Evolutionary conservation across 495 filamentous ascomycete species (phyloP), one percentile per base, ranked within the genome.

Genomic region (Podospora conica): DNA sequence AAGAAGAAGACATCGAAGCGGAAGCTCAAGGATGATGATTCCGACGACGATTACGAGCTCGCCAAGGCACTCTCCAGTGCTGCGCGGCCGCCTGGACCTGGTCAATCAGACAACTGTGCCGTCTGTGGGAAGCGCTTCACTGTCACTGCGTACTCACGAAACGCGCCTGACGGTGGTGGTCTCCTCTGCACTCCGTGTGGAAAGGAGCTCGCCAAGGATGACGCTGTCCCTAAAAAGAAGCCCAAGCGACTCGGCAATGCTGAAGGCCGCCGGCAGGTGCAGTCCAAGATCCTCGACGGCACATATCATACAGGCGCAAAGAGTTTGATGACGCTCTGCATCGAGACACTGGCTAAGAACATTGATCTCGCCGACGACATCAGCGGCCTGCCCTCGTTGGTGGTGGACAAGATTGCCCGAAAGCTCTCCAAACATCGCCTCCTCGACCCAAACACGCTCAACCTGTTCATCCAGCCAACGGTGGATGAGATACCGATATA

Each of bases 81-180:
- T 87, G 86, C 66, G 70, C 82, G 29, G 82, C 82, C 40, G n/a
- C 89, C 88, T 53, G 71, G 88, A 18, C 91, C 95, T 0, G 93
- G 92, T 2, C 95, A 98, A 75, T 84, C 92, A 66, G 91, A 88
- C 27, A 94, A 96, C 69, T 98, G 95, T 70, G 92, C 91, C 56
- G 77, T 85, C 8, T 98, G 95, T 73, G 82, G 85, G 23, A 94
- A 91, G 70, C 88, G 95, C 24, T 98, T 98, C 72, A 97, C 92
- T 0, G 95, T 98, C 27, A 97, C 95, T 0, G 79, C 92, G 1
- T 98, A 98, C 74, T 90, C 88, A 68, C 90, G 91, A 69, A 83
- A 86, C n/a, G 90, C 90, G 15, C 89, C 90, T 1, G 81, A 88
- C 20, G 93, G 93, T 1, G 94, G 93, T 1, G 94, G 93, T 20